Evolutionary conservation across 2,329 filamentous ascomycete species (phyloP), one percentile per base, ranked within the genome.

Genomic region (Leptographium flavum): DNA sequence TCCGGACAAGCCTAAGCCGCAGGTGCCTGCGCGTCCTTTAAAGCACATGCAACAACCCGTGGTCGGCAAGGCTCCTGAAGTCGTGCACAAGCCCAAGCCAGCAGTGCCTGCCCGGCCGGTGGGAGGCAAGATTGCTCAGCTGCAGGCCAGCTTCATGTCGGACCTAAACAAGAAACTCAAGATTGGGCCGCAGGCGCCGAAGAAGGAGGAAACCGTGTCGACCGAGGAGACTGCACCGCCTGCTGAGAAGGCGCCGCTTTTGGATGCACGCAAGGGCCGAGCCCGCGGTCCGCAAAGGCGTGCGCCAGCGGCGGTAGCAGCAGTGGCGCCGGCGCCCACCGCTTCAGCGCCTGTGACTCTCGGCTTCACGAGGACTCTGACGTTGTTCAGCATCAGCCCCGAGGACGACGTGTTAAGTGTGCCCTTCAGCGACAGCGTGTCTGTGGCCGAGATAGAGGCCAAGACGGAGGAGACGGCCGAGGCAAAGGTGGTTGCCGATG

Each of bases 111-210:
- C 80, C 14, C 78, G 87, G 39, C 85, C 87, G 2, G 72, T 73
- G 37, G 85, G 85, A 10, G 76, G 79, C 55, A 96, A 96, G 67
- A 93, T 98, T 59, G 87, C 88, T 15, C 83, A 86, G 22, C 68
- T 98, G 28, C 87, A 94, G 63, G 85, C 85, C 32, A 87, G 85
- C 3, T 96, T 98, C 62, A 79, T 98, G 73, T 87, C 80, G 38
- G 90, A 96, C 57, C 68, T 98, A 36, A 94, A 96, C 62, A 88
- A 87, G 55, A 83, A 87, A 41, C 69, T 98, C 25, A 81, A 87
- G 57, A 66, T 94, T 31, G 92, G 92, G 1, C 90, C 88, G n/a
- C 80, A 85, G 54, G 76, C 72, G 10, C 75, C 79, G 2, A 82
- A 84, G 67, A 81, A 84, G 56, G 81, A 88, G 52, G 66, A 71